Base-by-base conservation (phyloP, 2,329 filamentous ascomycete genomes). In the Xylariomycetidae sp. region DNA sequence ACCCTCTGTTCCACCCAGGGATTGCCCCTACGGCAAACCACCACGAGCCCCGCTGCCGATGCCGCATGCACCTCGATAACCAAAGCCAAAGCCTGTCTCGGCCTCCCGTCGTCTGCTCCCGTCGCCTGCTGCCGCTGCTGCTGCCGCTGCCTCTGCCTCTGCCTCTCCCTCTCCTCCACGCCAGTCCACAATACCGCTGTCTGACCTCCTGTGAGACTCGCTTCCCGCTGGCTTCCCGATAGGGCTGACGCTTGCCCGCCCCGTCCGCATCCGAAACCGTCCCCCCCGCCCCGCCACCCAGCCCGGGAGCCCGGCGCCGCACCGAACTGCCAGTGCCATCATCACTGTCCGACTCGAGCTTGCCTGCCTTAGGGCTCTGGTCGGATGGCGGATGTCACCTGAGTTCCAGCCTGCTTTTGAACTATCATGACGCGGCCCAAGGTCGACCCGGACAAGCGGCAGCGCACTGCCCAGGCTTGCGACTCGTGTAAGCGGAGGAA, bases 401-500 rank as follows among this genome's bases (percentile, higher is more conserved):
- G 35, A 43, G 35, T 27, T 46, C 38, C 25, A 38, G 38, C 42
- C 42, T 49, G 42, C 45, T 46, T n/a, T 43, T 37, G 40, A 44
- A 48, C 37, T 44, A 53, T 43, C 42, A 57, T 57, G 74, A 70
- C 69, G 45, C 65, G 72, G 47, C 65, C 65, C 31, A 74, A 67
- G 53, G 70, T 78, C 39, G 63, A 70, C 19, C 65, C 68, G 45
- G 73, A 79, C 43, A 74, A 78, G 55, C 68, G 77, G 43, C 72
- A 76, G 57, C 71, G 78, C 47, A 81, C 71, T 32, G 72, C 73
- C 17, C 71, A 76, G 46, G 78, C 78, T 25, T 82, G 78, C 54
- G 72, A 79, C 43, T 72, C 65, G 42, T 82, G 78, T 61, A 81
- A 79, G 58, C 67, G 69, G 39, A 69, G 77, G 41, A 82, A 82